phyloP scores from a whole-genome alignment of 495 filamentous ascomycete species.

The Penicillium odoratum region DNA sequence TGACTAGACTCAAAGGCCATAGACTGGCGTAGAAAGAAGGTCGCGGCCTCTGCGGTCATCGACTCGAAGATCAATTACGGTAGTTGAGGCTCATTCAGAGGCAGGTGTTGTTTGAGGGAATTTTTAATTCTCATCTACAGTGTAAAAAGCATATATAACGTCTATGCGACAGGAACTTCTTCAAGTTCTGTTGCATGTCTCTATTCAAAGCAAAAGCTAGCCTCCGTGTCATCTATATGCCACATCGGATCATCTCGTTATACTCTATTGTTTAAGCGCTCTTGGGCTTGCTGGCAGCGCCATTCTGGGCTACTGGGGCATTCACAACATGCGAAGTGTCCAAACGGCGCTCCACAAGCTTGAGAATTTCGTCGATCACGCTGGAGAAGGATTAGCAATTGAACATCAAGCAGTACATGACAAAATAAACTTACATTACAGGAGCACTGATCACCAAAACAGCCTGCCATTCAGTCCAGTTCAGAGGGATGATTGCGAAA shows the following conservation, averaged over 20 bases:
- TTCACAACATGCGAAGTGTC: conserved; percentile 35
- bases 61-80: conserved; percentile 23
- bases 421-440: conserved; percentile 73
- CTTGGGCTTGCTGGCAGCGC: conserved; percentile 40
- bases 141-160: conserved; percentile 19
- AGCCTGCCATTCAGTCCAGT: conserved; percentile 90
- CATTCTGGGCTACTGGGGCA: conserved; percentile 30
- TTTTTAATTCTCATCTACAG: conserved; percentile 8
- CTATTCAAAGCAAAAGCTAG: conserved; percentile 10
- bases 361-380: conserved; percentile 86
- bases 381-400: conserved; percentile 44
- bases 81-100: background rate
- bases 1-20: conserved; percentile 48
- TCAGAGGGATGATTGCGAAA: conserved; percentile 88
- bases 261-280: conserved; percentile 32
- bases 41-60: conserved; percentile 55
- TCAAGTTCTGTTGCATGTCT: conserved; percentile 3
- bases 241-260: conserved; percentile 24
- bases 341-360: conserved; percentile 71
- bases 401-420: background rate
- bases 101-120: background rate
- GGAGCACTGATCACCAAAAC: conserved; percentile 86
- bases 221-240: conserved; percentile 8
- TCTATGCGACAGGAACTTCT: background rate
- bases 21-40: conserved; percentile 59